phyloP scores from a whole-genome alignment of 805 yeast genomes.

The Candida vaughaniae region DNA sequence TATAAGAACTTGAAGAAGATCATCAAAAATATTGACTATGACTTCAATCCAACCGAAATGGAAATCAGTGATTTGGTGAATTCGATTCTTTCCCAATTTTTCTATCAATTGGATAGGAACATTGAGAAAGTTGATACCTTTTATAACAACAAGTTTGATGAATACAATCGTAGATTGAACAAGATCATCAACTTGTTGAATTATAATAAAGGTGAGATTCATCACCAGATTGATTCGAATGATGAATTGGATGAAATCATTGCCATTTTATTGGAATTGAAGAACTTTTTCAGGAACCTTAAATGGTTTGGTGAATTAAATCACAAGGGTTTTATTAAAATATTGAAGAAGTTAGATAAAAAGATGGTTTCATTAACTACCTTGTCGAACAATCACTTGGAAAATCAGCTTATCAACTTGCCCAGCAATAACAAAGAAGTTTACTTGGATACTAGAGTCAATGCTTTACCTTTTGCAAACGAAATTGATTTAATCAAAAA shows the following conservation, averaged over 20 bases:
- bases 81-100: constrained; percentile 60
- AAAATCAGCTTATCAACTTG: constrained; percentile 14
- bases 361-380: constrained; percentile 41
- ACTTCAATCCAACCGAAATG: constrained; percentile 31
- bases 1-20: constrained; percentile 81
- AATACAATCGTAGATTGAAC: constrained; percentile 68
- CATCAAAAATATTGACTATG: constrained; percentile 60
- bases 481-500: constrained; percentile 58
- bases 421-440: constrained; percentile 37
- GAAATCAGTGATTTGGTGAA: constrained; percentile 36
- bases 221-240: constrained; percentile 33
- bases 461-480: constrained; percentile 75
- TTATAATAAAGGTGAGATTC: constrained; percentile 21
- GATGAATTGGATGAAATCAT: constrained; percentile 44
- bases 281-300: constrained; percentile 74
- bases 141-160: constrained; percentile 68
- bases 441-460: constrained; percentile 60
- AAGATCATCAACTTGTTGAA: constrained; percentile 40
- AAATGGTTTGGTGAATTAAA: constrained; percentile 95
- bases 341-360: constrained; percentile 87
- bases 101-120: constrained; percentile 74
- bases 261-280: constrained; percentile 65
- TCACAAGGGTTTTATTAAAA: constrained; percentile 85
- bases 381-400: constrained; percentile 14
- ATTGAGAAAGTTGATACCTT: constrained; percentile 80